These are phyloP conservation scores for Aurinia saxatilis DNA, from an alignment of 345 rosid species.

Conservation along the genomic window DNA sequence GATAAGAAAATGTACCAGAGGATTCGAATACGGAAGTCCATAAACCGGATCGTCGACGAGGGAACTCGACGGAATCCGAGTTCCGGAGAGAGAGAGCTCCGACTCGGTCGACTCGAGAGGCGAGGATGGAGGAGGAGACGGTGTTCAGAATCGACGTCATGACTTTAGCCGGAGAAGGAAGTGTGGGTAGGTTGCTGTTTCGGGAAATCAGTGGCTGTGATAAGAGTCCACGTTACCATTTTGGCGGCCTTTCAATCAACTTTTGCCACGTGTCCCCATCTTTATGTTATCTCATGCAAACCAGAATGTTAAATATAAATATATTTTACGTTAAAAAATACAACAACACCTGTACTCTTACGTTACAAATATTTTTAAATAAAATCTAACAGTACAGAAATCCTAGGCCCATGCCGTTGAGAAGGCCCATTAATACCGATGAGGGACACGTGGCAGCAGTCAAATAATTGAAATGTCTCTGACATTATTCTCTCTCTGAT, in stretches of 20 bases:
- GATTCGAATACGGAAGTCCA: background rate
- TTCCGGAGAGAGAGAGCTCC: slow-evolving; percentile 26
- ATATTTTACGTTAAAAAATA: no score
- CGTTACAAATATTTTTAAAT: no score
- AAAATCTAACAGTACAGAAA: background rate
- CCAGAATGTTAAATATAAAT: no score
- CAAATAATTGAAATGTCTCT: background rate
- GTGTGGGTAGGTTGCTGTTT: slow-evolving; percentile 13
- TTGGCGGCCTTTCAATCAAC: slow-evolving; percentile 2
- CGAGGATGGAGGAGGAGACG: slow-evolving; percentile 31
- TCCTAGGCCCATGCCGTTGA: background rate
- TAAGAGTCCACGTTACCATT: slow-evolving; percentile 18
- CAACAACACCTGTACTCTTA: no score
- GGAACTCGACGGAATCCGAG: slow-evolving; percentile 41
- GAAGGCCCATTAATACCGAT: slow-evolving; percentile 1
- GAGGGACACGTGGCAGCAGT: background rate
- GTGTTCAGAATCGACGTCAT: slow-evolving; percentile 63
- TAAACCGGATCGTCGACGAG: slow-evolving; percentile 18
- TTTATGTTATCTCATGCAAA: background rate
- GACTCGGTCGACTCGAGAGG: slow-evolving; percentile 30
- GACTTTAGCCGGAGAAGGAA: slow-evolving; percentile 14
- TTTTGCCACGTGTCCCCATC: slow-evolving; percentile 2
- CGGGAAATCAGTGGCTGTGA: slow-evolving; percentile 26
- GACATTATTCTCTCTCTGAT: background rate
- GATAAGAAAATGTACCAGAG: background rate